Evolutionary conservation across 2,329 filamentous ascomycete species (phyloP).

Genomic region (Cytospora paraplurivora): DNA sequence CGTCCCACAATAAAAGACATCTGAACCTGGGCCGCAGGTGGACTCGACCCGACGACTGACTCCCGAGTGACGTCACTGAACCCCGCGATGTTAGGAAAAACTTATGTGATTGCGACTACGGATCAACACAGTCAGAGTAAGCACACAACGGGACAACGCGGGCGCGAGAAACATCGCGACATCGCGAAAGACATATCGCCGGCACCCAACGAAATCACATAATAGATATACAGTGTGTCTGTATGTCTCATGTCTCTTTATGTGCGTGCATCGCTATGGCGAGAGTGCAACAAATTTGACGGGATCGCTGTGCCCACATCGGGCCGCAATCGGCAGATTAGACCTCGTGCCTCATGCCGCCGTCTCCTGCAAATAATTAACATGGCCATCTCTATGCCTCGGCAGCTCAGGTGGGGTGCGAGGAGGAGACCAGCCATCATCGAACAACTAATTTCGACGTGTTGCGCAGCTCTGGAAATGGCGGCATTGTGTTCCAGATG

Average conservation of each 20-base stretch:
- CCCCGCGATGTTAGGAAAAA: neutral
- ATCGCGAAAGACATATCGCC: no score
- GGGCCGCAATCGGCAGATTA: neutral
- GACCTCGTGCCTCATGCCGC: neutral
- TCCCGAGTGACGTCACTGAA: constrained; percentile 1
- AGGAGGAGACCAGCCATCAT: neutral
- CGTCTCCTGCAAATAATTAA: no score
- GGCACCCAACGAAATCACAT: neutral
- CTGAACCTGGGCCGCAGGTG: neutral
- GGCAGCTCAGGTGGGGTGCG: no score
- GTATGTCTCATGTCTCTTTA: no score
- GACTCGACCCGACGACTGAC: neutral
- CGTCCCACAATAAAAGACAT: neutral
- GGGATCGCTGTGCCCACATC: neutral
- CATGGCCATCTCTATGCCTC: no score
- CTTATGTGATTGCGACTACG: neutral
- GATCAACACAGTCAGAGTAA: neutral
- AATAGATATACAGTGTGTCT: neutral
- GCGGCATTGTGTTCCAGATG: neutral
- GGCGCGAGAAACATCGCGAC: no score
- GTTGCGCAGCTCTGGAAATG: neutral
- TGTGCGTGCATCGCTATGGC: neutral
- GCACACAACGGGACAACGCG: no score
- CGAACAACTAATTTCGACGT: neutral
- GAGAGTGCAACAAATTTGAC: neutral